phyloP scores from a whole-genome alignment of 2,329 filamentous ascomycete species.

The Trichoderma atroviride region DNA sequence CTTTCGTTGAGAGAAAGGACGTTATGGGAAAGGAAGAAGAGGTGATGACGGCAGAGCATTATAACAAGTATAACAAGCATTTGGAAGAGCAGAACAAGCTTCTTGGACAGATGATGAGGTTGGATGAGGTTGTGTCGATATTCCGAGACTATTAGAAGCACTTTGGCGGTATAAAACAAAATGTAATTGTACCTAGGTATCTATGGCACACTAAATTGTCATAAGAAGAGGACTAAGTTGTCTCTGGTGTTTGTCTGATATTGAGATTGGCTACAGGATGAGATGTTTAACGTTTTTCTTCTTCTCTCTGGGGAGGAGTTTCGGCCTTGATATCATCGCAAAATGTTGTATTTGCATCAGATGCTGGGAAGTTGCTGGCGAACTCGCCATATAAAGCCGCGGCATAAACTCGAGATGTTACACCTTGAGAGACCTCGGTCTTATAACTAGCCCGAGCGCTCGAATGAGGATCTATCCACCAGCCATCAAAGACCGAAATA shows the following conservation, averaged over 20 bases:
- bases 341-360: neutral
- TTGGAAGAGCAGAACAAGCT: conserved; percentile 72
- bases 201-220: neutral
- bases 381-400: neutral
- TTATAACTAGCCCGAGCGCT: neutral
- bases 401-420: neutral
- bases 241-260: neutral
- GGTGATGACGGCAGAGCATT: conserved; percentile 74
- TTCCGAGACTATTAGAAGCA: conserved; percentile 71
- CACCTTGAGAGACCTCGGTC: conserved; percentile 1
- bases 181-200: neutral
- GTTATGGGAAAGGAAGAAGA: conserved; percentile 83
- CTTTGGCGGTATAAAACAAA: neutral
- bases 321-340: neutral
- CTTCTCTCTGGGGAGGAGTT: neutral
- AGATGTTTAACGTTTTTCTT: neutral
- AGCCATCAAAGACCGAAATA: neutral
- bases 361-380: neutral
- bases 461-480: neutral
- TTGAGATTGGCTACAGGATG: neutral
- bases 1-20: conserved; percentile 82
- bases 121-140: conserved; percentile 83
- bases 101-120: conserved; percentile 73
- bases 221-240: neutral
- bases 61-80: conserved; percentile 62